Evolutionary conservation across 345 rosid species (phyloP).

Genomic region (Eucalyptus curtisii): DNA sequence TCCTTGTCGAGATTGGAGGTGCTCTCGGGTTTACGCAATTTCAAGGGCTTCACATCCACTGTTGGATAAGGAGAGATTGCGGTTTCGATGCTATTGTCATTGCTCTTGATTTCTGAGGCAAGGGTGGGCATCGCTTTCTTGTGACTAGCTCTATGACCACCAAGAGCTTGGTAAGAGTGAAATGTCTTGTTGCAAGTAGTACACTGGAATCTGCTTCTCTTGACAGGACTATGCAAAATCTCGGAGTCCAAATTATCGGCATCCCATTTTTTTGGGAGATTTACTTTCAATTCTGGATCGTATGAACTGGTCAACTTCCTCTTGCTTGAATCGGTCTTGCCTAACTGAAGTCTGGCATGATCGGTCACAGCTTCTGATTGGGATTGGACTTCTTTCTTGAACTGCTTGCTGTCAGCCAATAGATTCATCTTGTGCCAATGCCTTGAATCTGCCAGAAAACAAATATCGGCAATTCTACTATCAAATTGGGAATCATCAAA

Average conservation of each 20-base stretch:
- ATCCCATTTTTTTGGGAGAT: background rate
- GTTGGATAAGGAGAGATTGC: constrained; percentile 4
- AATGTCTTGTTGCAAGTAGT: constrained; percentile 51
- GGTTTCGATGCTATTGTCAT: constrained; percentile 11
- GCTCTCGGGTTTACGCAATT: background rate
- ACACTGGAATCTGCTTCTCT: constrained; percentile 44
- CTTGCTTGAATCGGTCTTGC: background rate
- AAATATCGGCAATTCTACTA: background rate
- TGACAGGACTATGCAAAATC: background rate
- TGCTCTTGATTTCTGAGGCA: constrained; percentile 7
- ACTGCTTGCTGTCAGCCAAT: background rate
- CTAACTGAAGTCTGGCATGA: background rate
- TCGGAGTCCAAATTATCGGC: background rate
- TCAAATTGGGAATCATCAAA: background rate
- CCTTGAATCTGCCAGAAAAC: background rate
- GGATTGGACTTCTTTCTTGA: background rate
- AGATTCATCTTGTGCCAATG: background rate
- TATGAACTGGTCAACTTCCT: background rate
- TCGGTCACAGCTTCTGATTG: background rate
- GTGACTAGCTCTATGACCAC: constrained; percentile 78
- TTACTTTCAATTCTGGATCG: constrained; percentile 6
- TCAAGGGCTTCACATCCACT: background rate
- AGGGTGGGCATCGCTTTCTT: constrained; percentile 21
- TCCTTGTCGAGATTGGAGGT: background rate
- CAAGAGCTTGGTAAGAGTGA: constrained; percentile 68